Evolutionary conservation across 192 early-diverging fungal genomes (phyloP), one percentile per base, ranked within the genome.

Genomic region (Spinellus fusiger): DNA sequence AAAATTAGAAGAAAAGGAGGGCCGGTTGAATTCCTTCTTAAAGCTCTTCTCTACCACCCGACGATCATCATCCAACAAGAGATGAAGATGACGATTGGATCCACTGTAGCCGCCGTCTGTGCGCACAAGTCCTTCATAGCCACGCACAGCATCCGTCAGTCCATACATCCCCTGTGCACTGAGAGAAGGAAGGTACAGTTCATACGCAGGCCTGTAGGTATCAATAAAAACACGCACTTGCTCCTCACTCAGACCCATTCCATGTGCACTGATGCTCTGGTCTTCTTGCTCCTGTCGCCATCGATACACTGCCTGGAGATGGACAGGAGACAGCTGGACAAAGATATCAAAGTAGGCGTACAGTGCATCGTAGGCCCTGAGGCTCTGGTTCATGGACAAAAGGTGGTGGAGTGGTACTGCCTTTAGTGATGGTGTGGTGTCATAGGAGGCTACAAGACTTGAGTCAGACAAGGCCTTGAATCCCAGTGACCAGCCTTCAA

Each of bases 401-500:
- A 85, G 5, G 12, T 83, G 75, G 1, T 72, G 57, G 22, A 82
- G 51, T 34, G 73, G 29, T 54, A 83, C 71, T n/a, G 62, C 49
- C 8, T 49, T 34, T 23, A 55, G 49, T 5, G 29, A 69, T 64
- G n/a, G 49, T 33, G 29, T 54, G 32, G 8, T 25, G 32, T 44
- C 12, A 48, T 44, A 15, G 64, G 31, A 61, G 29, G 28, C 26
- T 38, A 27, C 31, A 25, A 16, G 20, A 55, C 20, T n/a, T 64
- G 6, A 5, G 67, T 5, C 61, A 6, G 66, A 65, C 27, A 92
- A 65, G 1, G 81, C 61, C 38, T 84, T 90, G 64, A 96, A 98
- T 1, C 94, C 95, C 8, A 94, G 60, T 34, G 79, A 90, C 93
- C 95, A 98, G 0, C 94, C 96, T 69, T 98, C 96, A 64, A 96